phyloP scores from a whole-genome alignment of 2,329 filamentous ascomycete genomes.

The Pyrenophora teres region DNA sequence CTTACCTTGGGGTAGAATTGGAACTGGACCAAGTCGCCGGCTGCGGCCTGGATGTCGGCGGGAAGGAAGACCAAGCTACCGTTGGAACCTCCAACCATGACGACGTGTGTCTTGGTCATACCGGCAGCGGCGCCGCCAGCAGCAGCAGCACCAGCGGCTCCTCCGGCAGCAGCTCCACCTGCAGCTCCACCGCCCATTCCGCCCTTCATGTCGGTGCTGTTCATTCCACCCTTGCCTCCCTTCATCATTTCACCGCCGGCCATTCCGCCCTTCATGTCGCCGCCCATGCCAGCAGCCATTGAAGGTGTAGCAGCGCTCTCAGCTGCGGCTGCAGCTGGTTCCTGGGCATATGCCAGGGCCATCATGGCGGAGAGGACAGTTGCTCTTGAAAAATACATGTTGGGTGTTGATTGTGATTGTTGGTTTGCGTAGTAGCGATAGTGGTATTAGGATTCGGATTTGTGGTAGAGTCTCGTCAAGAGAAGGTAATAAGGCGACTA shows the following conservation, averaged over 20 bases:
- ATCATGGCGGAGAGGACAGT: conserved; percentile 38
- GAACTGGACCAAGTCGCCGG: conserved; percentile 62
- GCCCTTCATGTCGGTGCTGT: background rate
- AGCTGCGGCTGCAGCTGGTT: conserved; percentile 8
- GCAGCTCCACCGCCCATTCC: too few species aligned
- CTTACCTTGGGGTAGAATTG: conserved; percentile 56
- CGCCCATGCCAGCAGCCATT: background rate
- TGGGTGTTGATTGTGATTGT: conserved; percentile 14
- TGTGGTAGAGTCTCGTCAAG: conserved; percentile 28
- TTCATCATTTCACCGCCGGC: too few species aligned
- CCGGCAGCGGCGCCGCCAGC: background rate
- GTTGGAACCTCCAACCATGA: conserved; percentile 65
- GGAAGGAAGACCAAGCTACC: conserved; percentile 66
- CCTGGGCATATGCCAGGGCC: conserved; percentile 35
- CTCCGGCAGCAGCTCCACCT: too few species aligned
- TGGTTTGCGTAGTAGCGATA: conserved; percentile 2
- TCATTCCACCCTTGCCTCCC: too few species aligned
- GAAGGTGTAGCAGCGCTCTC: conserved; percentile 1
- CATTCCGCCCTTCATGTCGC: too few species aligned
- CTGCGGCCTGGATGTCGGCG: conserved; percentile 65
- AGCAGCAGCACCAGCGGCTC: background rate
- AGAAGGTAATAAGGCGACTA: conserved; percentile 42
- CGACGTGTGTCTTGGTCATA: conserved; percentile 57
- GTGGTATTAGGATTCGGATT: conserved; percentile 23
- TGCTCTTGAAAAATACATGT: conserved; percentile 45